A percentile compares a stretch with the other conserved stretches of the same genome.
These are phyloP conservation scores for Saussurea involucrata DNA, from an alignment of 129 eudicot genomes.

Conservation along the genomic window DNA sequence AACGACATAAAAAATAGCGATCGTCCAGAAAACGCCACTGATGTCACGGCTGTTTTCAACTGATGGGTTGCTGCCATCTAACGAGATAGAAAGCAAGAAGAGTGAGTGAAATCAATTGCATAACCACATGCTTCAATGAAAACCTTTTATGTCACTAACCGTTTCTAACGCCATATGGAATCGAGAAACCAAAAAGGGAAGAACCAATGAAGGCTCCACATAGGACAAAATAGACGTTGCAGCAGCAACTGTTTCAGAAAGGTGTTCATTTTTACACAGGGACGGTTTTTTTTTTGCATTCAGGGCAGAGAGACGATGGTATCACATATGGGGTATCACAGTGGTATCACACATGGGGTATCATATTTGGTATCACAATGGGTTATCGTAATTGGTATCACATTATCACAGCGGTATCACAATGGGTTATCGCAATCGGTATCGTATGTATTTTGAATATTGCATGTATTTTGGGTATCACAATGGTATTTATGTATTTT, in stretches of 20 bases:
- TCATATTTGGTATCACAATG: too few relatives aligned
- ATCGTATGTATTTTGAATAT: too few relatives aligned
- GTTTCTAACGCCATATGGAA: conserved; percentile 98
- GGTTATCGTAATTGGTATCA: too few relatives aligned
- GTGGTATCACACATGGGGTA: too few relatives aligned
- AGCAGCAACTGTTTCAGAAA: conserved; percentile 93
- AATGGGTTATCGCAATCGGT: too few relatives aligned
- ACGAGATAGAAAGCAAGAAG: conserved; percentile 22
- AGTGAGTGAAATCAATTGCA: conserved; percentile 14
- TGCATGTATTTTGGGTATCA: too few relatives aligned
- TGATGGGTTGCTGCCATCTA: conserved; percentile 99
- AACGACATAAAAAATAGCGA: conserved; percentile 61
- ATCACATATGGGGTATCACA: too few relatives aligned
- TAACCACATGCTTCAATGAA: not conserved
- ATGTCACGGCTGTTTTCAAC: conserved; percentile 89
- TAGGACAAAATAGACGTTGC: conserved; percentile 88
- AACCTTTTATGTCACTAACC: conserved; percentile 45
- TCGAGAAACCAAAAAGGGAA: conserved; percentile 86
- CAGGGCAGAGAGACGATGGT: too few relatives aligned
- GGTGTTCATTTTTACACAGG: conserved; percentile 87
- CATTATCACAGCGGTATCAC: too few relatives aligned
- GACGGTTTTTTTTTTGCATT: too few relatives aligned
- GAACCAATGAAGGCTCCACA: conserved; percentile 89
- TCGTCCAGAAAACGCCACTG: conserved; percentile 90
- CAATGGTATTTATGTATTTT: too few relatives aligned